phyloP scores from a whole-genome alignment of 331 rosid genomes.

The Phaseolus coccineus region DNA sequence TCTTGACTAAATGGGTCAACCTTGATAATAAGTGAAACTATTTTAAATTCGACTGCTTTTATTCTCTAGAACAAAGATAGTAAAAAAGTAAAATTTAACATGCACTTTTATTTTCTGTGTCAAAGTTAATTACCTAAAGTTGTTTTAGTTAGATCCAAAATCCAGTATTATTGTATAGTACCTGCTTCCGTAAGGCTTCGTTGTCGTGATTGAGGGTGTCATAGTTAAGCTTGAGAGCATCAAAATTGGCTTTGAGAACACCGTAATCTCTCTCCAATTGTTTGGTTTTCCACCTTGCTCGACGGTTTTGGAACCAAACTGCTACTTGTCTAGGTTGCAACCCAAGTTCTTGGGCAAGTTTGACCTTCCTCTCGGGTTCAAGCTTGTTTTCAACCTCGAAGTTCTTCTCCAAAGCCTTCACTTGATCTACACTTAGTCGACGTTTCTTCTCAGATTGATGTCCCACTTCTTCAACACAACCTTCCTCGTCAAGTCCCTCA shows the following conservation, averaged over 20 bases:
- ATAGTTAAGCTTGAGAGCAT: constrained; percentile 61
- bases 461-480: constrained; percentile 66
- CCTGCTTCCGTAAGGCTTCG: constrained; percentile 68
- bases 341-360: constrained; percentile 87
- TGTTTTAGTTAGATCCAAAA: background rate
- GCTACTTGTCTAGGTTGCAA: constrained; percentile 91
- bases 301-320: constrained; percentile 96
- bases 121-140: background rate
- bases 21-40: no score
- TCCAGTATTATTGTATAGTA: background rate
- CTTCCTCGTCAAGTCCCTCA: constrained; percentile 85
- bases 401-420: constrained; percentile 89
- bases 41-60: no score
- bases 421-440: constrained; percentile 76
- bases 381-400: constrained; percentile 93
- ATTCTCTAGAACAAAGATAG: no score
- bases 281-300: constrained; percentile 93
- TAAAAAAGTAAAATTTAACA: no score
- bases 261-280: constrained; percentile 88
- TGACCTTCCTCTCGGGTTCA: constrained; percentile 86
- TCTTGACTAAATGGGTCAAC: no score
- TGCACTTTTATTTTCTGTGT: no score
- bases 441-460: constrained; percentile 79
- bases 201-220: constrained; percentile 72
- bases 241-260: constrained; percentile 69